These are phyloP conservation scores for Scheffersomyces titani DNA, from an alignment of 1,139 yeast genomes.

Conservation along the genomic window DNA sequence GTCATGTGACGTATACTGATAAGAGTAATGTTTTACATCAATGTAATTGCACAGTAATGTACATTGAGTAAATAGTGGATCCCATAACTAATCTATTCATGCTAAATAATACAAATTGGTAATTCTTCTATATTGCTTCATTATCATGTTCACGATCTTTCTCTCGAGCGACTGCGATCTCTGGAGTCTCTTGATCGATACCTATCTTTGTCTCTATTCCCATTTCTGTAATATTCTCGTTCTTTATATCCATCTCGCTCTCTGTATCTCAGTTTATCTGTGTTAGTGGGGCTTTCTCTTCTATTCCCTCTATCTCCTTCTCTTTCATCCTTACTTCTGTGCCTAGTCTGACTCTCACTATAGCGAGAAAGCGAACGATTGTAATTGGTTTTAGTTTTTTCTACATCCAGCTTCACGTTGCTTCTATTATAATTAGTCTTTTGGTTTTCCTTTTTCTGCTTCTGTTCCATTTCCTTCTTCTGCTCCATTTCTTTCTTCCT, in stretches of 20 bases:
- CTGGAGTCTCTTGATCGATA: neutral
- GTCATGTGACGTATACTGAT: neutral
- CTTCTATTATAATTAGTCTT: slow-evolving; percentile 30
- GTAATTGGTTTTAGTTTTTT: neutral
- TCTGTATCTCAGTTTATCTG: neutral
- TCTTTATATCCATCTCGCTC: neutral
- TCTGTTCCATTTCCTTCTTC: slow-evolving; percentile 2
- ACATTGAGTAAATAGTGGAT: no score
- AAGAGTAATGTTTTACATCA: no score
- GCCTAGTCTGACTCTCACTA: slow-evolving; percentile 1
- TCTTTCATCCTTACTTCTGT: no score
- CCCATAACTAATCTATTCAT: neutral
- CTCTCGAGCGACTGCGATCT: neutral
- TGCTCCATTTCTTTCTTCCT: slow-evolving; percentile 12
- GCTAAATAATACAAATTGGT: neutral
- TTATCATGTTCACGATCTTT: neutral
- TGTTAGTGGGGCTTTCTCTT: neutral
- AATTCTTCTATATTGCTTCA: neutral
- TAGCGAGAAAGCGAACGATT: neutral
- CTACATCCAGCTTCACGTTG: slow-evolving; percentile 9
- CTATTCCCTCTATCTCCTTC: neutral
- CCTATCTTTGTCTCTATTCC: neutral
- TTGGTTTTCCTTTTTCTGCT: neutral
- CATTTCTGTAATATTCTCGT: neutral
- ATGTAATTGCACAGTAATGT: no score